Evolutionary conservation across 176 grass and related monocot species (phyloP), one percentile per base, ranked within the genome.

Genomic region (Aechmea fasciata): DNA sequence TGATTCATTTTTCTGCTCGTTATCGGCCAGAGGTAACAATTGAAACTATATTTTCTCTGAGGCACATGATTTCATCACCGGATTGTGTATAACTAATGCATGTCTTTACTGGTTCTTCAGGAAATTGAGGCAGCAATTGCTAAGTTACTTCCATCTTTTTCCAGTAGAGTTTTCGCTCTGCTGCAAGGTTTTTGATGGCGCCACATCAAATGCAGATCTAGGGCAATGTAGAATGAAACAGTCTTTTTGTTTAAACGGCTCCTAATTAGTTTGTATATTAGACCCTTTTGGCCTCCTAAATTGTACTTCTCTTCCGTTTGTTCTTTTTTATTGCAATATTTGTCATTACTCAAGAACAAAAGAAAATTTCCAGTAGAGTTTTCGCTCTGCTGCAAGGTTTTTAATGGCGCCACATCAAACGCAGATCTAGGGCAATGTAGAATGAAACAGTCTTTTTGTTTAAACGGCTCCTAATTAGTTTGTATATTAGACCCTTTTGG

Each of bases 1-100:
- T 97, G 11, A 92, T 85, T 77, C 89, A 92, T 71, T 97, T 97
- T 83, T 97, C 89, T 23, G 75, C 72, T 74, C 93, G 93, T 57
- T 97, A 92, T 75, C 73, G 76, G 20, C 26, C 73, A 66, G 79
- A 97, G 84, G 93, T 92, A 82, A 61, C 15, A 1, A 48, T 11
- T 59, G 7, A 47, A 53, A 49, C 55, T 61, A 9, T 1, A 15
- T 61, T 59, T 59, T 19, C n/a, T 41, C 5, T n/a, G 33, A 41
- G 33, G 33, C 33, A 41, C 33, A 41, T 23, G 11, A 59, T 59
- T 48, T 61, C 41, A 51, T 70, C 26, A 3, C 49, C 11, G n/a
- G 12, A n/a, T 70, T 49, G 48, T 69, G 5, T 59, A 69, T 69
- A 50, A 41, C 33, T 41, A 41, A 41, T 7, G 33, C 18, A 63